Evolutionary conservation across 441 rosid genomes (phyloP).

Genomic region (Corymbia calophylla): DNA sequence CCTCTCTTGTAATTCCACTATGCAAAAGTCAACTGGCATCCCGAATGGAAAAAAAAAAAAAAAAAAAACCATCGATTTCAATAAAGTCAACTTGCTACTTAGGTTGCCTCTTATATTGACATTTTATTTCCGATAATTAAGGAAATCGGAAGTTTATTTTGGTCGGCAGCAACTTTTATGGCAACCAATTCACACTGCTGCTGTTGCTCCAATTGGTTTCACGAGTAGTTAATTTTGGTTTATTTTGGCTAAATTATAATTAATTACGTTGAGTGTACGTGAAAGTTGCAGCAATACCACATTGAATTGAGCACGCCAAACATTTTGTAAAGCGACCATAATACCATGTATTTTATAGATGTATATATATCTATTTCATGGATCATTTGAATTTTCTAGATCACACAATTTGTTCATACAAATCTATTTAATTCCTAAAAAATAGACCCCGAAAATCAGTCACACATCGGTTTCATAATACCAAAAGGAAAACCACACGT

Average conservation of each 20-base stretch:
- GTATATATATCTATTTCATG: no score
- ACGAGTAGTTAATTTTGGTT: no score
- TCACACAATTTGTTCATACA: not conserved
- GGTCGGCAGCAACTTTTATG: not conserved
- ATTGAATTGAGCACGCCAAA: not conserved
- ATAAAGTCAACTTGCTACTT: not conserved
- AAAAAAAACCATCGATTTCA: not conserved
- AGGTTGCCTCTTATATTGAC: not conserved
- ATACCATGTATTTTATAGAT: not conserved
- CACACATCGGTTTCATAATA: not conserved
- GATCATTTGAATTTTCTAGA: not conserved
- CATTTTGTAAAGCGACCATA: not conserved
- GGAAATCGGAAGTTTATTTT: not conserved
- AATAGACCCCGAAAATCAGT: not conserved
- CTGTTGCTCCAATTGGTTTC: not conserved
- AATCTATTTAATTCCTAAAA: no score
- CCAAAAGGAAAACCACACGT: not conserved
- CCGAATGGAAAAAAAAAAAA: not conserved
- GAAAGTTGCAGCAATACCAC: not conserved
- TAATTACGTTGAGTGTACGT: not conserved
- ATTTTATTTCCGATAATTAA: not conserved
- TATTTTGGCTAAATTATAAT: not conserved
- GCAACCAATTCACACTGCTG: not conserved
- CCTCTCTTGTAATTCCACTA: not conserved
- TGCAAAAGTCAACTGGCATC: not conserved